Conservation (phyloP, 164 flowering plant species). For the Nymphaea colorata region DNA sequence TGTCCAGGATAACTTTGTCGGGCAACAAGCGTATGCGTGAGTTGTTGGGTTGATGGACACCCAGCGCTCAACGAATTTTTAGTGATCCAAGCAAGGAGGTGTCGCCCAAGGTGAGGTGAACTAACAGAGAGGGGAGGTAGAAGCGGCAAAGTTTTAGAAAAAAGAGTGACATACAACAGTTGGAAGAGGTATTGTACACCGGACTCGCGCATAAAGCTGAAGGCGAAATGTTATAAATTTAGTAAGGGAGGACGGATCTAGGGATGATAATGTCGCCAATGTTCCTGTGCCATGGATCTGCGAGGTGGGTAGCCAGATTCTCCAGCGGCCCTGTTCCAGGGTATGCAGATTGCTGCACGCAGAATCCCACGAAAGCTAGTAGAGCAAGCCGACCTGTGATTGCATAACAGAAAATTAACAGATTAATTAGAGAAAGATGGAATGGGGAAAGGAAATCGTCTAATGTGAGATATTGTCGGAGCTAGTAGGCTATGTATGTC, state of each 20-base stretch:
- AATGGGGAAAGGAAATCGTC: background rate
- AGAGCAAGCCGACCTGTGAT: conserved; percentile 71
- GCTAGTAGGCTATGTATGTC: background rate
- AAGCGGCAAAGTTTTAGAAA: too few relatives aligned
- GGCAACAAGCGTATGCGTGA: too few relatives aligned
- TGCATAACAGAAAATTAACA: background rate
- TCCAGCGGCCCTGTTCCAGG: conserved; percentile 99
- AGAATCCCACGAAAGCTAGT: conserved; percentile 92
- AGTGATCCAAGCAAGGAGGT: too few relatives aligned
- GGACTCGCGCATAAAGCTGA: too few relatives aligned
- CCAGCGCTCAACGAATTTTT: too few relatives aligned
- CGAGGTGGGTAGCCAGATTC: conserved; percentile 94
- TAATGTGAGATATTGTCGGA: background rate
- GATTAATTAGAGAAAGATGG: background rate
- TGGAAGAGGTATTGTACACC: too few relatives aligned
- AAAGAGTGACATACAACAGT: too few relatives aligned
- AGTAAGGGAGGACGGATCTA: conserved; percentile 26
- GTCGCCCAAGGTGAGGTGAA: too few relatives aligned
- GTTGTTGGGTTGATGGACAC: too few relatives aligned
- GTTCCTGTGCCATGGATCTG: conserved; percentile 99
- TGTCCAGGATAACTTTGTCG: too few relatives aligned
- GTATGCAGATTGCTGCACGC: conserved; percentile 89
- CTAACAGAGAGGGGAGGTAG: too few relatives aligned
- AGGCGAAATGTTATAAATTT: too few relatives aligned
- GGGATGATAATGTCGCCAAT: conserved; percentile 84